Evolutionary conservation across 179 eudicot species (phyloP).

Genomic region (Actinidia chinensis): DNA sequence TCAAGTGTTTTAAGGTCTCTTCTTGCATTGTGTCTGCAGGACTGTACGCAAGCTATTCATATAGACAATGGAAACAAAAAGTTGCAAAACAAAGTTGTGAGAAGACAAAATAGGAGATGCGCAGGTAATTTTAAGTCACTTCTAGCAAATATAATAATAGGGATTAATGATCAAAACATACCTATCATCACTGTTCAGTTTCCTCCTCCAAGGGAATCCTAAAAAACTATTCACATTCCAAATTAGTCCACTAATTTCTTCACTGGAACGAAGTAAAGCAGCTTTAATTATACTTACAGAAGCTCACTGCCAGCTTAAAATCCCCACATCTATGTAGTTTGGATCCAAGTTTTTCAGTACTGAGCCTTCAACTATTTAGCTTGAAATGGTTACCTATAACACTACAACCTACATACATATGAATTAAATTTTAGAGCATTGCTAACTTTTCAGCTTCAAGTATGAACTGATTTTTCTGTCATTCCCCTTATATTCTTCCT

Average conservation of each 20-base stretch:
- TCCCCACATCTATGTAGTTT: not conserved
- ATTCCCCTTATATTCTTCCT: not conserved
- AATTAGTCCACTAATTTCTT: slow-evolving; percentile 12
- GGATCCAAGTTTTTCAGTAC: not conserved
- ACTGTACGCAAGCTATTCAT: slow-evolving; percentile 81
- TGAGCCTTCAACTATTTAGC: not conserved
- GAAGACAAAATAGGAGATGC: slow-evolving; percentile 12
- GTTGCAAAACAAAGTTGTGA: not conserved
- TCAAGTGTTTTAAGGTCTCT: slow-evolving; percentile 91
- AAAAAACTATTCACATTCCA: slow-evolving; percentile 23
- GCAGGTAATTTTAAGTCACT: not conserved
- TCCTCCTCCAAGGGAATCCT: slow-evolving; percentile 98
- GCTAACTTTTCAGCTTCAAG: not conserved
- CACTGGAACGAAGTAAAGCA: slow-evolving; percentile 12
- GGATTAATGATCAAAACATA: slow-evolving; percentile 27
- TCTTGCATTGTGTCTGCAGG: slow-evolving; percentile 98
- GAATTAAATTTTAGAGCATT: not conserved
- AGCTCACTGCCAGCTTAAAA: not conserved
- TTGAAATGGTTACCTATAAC: not conserved
- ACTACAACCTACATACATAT: not conserved
- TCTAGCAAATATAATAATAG: not conserved
- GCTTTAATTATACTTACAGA: not conserved
- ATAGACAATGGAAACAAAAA: slow-evolving; percentile 13
- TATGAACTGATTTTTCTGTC: not conserved
- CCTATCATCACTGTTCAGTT: slow-evolving; percentile 98